Base-by-base conservation (phyloP, 768 basidiomycete species). In the Phlebiopsis gigantea region DNA sequence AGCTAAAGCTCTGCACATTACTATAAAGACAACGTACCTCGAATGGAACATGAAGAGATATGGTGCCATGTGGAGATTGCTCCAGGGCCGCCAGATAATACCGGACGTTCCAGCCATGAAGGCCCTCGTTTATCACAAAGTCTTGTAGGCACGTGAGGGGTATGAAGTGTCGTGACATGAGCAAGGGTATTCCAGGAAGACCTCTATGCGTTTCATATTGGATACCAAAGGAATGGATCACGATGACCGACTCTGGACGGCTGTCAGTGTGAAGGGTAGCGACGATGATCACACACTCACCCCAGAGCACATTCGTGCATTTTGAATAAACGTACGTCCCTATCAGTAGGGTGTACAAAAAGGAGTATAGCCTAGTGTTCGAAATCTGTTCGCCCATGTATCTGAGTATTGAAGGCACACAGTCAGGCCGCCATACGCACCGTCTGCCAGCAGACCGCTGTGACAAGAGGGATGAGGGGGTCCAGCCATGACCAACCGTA, bases 201-300 rank as follows among this genome's bases (percentile, higher is more conserved):
- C 88, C 90, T 53, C 79, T 73, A 68, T 82, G 81, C 0, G 82
- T 85, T 67, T 91, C 88, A 2, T 92, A 69, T 64, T 92, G 90
- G 42, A 93, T 73, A 10, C 90, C 90, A 53, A 87, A 81, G 0
- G 76, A 72, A 7, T 85, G 84, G 45, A 90, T 67, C 34, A 87
- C 73, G 43, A 90, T 68, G 4, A 91, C 71, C 19, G 87, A 89
- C 71, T 92, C 90, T 91, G 50, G 5, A 22, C 34, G 2, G 15
- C 12, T 30, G 24, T 44, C 42, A 42, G n/a, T 43, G 4, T 19
- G 50, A 19, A 22, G 12, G n/a, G 28, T 2, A 48, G 47, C 47
- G 5, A 41, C 17, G 43, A 21, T 10, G 42, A 42, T 17, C 5
- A 8, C 15, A 24, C 26, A 43, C 58, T 22, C 62, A 83, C 82